A percentile compares a stretch with the other conserved stretches of the same genome.
Conservation (phyloP, 352 stramenopile species). For the Pilasporangium apinafurcum region DNA sequence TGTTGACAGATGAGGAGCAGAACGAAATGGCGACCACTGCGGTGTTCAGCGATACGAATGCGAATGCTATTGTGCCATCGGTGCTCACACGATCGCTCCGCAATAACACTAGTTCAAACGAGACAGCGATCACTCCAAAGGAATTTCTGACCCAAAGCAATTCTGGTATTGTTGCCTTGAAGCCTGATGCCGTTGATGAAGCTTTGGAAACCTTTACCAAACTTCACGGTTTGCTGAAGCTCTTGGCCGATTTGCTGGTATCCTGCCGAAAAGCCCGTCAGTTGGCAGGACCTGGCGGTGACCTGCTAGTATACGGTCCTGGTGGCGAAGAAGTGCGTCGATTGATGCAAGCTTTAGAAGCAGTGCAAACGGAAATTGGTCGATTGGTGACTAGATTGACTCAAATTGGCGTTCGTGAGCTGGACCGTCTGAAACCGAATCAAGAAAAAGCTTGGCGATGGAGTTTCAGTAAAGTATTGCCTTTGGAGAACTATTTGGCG, state of each 20-base stretch:
- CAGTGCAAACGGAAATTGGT: constrained; percentile 70
- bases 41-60: constrained; percentile 66
- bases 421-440: constrained; percentile 82
- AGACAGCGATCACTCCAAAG: constrained; percentile 44
- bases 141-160: constrained; percentile 71
- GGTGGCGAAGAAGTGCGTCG: constrained; percentile 75
- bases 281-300: constrained; percentile 67
- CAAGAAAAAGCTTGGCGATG: constrained; percentile 82
- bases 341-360: constrained; percentile 78
- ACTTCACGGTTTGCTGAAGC: constrained; percentile 71
- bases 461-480: constrained; percentile 82
- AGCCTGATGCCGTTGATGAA: constrained; percentile 41
- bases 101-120: constrained; percentile 30
- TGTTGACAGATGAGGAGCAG: constrained; percentile 68
- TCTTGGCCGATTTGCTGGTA: constrained; percentile 76
- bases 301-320: constrained; percentile 81
- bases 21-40: constrained; percentile 61
- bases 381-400: constrained; percentile 76
- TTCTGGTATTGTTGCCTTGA: constrained; percentile 63
- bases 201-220: constrained; percentile 74
- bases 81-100: constrained; percentile 53
- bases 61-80: constrained; percentile 53
- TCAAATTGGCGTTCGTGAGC: constrained; percentile 70
- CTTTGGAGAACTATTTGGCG: constrained; percentile 74
- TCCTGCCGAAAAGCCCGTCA: constrained; percentile 80